phyloP scores from a whole-genome alignment of 2,329 filamentous ascomycete species.

The Alternaria triticimaculans region DNA sequence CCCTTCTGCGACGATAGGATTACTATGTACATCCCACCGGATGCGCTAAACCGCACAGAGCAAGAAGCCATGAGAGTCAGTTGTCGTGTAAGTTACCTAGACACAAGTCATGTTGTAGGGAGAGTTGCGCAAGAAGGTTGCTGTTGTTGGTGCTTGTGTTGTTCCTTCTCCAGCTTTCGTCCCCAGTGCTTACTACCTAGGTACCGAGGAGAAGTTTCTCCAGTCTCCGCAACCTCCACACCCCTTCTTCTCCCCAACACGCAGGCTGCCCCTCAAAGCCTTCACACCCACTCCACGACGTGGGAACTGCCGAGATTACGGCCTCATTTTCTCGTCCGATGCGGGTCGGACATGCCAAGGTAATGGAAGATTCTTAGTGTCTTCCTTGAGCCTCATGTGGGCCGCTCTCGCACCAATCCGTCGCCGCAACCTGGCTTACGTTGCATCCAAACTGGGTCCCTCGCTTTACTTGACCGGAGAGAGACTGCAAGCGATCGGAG shows the following conservation, averaged over 20 bases:
- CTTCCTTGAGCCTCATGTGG: conserved; percentile 18
- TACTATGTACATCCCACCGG: background rate
- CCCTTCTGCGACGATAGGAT: background rate
- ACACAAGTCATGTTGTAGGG: background rate
- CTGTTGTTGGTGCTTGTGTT: background rate
- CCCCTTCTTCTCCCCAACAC: conserved; percentile 10
- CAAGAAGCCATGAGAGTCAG: background rate
- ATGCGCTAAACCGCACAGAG: background rate
- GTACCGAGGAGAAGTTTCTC: background rate
- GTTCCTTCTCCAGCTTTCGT: background rate
- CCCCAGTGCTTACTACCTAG: background rate
- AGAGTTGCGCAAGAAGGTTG: background rate
- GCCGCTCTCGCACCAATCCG: conserved; percentile 8
- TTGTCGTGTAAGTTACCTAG: background rate
- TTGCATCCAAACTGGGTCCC: conserved; percentile 6
- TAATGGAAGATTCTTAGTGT: conserved; percentile 13
- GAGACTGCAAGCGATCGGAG: conserved; percentile 3
- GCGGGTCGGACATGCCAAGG: conserved; percentile 4
- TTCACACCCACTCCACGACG: conserved; percentile 8
- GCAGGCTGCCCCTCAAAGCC: conserved; percentile 6
- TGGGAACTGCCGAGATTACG: conserved; percentile 11
- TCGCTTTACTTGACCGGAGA: background rate
- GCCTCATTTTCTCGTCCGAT: conserved; percentile 5
- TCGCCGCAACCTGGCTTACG: conserved; percentile 6
- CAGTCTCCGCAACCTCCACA: conserved; percentile 10